Conservation (phyloP, 345 rosid genomes). For the Iberis pinnata region DNA sequence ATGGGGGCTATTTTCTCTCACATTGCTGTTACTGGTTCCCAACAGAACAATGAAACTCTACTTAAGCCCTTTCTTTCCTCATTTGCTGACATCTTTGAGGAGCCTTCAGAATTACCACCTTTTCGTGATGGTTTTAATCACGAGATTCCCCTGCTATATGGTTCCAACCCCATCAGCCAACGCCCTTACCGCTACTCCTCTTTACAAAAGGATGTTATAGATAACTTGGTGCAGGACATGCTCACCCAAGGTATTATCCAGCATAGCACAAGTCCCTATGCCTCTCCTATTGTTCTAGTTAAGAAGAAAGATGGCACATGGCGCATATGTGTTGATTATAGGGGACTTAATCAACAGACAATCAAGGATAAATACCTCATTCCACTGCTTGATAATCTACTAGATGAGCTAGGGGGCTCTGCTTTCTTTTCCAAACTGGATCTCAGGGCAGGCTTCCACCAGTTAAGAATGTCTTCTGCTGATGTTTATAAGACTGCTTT, state of each 20-base stretch:
- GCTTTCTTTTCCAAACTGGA: neutral
- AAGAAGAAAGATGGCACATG: neutral
- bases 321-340: neutral
- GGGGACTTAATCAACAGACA: neutral
- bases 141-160: accelerated
- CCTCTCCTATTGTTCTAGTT: neutral
- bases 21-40: too few relatives aligned
- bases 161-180: neutral
- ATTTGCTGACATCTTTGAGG: too few relatives aligned
- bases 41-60: too few relatives aligned
- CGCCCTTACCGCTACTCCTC: neutral
- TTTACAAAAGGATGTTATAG: neutral
- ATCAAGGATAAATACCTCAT: neutral
- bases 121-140: neutral
- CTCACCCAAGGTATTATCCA: neutral
- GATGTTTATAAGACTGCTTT: neutral
- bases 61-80: too few relatives aligned
- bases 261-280: neutral
- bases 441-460: neutral
- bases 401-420: neutral
- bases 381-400: neutral
- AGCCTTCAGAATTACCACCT: too few relatives aligned
- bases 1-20: too few relatives aligned
- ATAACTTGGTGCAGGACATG: neutral
- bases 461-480: neutral